Base-by-base conservation (phyloP, 768 basidiomycete species). In the Tulasnella sp. region DNA sequence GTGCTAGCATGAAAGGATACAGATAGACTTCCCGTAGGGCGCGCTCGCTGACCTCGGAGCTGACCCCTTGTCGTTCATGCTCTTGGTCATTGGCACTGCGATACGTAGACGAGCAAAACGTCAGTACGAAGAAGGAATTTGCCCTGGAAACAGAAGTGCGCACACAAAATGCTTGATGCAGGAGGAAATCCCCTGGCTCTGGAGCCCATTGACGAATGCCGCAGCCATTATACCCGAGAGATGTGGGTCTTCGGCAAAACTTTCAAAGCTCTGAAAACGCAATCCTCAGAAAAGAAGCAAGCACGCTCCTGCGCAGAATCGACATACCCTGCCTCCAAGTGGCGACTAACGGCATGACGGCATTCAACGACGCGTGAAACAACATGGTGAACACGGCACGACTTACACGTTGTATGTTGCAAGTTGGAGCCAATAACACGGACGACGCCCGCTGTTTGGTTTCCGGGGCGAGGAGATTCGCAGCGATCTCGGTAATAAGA, bases 111-210 rank as follows among this genome's bases (percentile, higher is more conserved):
- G 12, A 9, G 11, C 43, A 46, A 25, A 12, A 27, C n/a, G n/a
- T n/a, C n/a, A n/a, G 23, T 35, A 6, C 21, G 48, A 27, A 27
- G 17, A 29, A 27, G 17, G 21, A 49, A 31, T n/a, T 25, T 6
- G 36, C 17, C 17, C 6, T 17, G 7, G 41, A 6, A 43, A 7
- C 6, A 49, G 48, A n/a, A 9, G 21, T 5, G 61, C 61, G 19
- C 77, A 80, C 19, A 82, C 80, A 61, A 85, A 89, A 65, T 90
- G 88, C 66, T 90, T 90, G 71, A 89, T 83, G 3, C 83, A 75
- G 4, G 79, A 75, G 19, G 82, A 83, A 48, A 91, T 79, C 1
- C 86, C 86, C n/a, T 78, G 77, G 17, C 68, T 77, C 68, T 91
- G 88, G 1, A 87, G 74, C 5, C 86, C 86, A 49, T 78, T 80